These are phyloP conservation scores for Wickerhamiella galacta DNA, from an alignment of 805 yeast species.

Conservation along the genomic window DNA sequence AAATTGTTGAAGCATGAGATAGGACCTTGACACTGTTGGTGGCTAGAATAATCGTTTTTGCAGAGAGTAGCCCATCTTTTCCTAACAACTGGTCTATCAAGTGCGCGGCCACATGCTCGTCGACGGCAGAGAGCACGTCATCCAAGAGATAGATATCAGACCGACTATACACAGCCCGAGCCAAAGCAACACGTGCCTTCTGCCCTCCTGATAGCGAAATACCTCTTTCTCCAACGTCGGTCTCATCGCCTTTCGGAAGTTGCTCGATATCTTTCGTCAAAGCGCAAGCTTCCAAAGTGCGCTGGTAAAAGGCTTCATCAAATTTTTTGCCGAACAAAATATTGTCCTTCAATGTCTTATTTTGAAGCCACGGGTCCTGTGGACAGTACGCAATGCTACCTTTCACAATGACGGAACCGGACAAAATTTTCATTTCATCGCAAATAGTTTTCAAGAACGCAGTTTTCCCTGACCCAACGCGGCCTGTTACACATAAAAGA, in stretches of 20 bases:
- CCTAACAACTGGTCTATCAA: slow-evolving; percentile 62
- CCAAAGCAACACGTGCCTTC: slow-evolving; percentile 85
- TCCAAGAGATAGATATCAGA: slow-evolving; percentile 85
- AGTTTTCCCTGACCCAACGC: slow-evolving; percentile 75
- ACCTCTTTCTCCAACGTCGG: slow-evolving; percentile 95
- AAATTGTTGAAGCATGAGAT: slow-evolving; percentile 50
- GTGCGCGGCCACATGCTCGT: slow-evolving; percentile 88
- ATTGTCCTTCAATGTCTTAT: slow-evolving; percentile 76
- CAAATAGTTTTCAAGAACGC: slow-evolving; percentile 57
- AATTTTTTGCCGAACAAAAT: slow-evolving; percentile 75
- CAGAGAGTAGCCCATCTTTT: slow-evolving; percentile 48
- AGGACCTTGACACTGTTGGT: slow-evolving; percentile 69
- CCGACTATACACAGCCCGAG: slow-evolving; percentile 88
- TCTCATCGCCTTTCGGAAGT: slow-evolving; percentile 76
- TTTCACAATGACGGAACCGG: slow-evolving; percentile 47
- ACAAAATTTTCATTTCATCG: slow-evolving; percentile 57
- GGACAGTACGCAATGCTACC: slow-evolving; percentile 73
- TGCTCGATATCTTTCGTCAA: slow-evolving; percentile 58
- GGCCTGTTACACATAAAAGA: slow-evolving; percentile 66
- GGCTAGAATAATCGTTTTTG: slow-evolving; percentile 60
- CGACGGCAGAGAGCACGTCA: slow-evolving; percentile 92
- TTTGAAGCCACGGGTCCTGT: slow-evolving; percentile 86
- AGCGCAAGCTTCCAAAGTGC: slow-evolving; percentile 79
- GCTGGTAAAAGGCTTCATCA: slow-evolving; percentile 66
- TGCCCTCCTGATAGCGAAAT: slow-evolving; percentile 95